Conservation (phyloP, 331 rosid genomes). For the Acacia concinna region DNA sequence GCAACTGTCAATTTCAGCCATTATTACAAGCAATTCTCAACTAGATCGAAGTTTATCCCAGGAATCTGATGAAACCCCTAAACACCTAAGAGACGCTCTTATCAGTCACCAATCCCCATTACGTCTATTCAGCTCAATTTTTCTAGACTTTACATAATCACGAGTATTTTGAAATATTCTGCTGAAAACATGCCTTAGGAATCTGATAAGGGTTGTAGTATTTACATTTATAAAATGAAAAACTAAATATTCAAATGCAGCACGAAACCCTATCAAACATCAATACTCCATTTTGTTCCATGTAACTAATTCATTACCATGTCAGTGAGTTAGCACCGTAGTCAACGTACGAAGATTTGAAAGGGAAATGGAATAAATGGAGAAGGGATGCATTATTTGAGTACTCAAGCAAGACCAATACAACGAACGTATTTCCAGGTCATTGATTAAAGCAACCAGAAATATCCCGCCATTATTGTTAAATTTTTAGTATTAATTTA, state of each 20-base stretch:
- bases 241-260: not conserved
- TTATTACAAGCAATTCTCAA: not conserved
- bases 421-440: not conserved
- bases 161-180: not conserved
- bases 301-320: not conserved
- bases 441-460: constrained; percentile 24
- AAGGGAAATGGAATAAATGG: not conserved
- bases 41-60: constrained; percentile 16
- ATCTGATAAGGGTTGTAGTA: not conserved
- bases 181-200: not conserved
- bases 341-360: not conserved
- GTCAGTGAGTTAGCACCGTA: not conserved
- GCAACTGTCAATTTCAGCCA: not conserved
- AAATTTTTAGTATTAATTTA: not conserved
- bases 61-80: not conserved
- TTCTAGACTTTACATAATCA: not conserved
- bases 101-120: not conserved
- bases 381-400: not conserved
- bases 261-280: not conserved
- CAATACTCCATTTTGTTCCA: not conserved
- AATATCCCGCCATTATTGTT: not conserved
- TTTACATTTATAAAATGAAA: not conserved
- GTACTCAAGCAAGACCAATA: not conserved
- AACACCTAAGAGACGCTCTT: not conserved
- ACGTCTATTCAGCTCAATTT: not conserved